Evolutionary conservation across 2,329 filamentous ascomycete genomes (phyloP).

Genomic region (Diaporthe batatas): DNA sequence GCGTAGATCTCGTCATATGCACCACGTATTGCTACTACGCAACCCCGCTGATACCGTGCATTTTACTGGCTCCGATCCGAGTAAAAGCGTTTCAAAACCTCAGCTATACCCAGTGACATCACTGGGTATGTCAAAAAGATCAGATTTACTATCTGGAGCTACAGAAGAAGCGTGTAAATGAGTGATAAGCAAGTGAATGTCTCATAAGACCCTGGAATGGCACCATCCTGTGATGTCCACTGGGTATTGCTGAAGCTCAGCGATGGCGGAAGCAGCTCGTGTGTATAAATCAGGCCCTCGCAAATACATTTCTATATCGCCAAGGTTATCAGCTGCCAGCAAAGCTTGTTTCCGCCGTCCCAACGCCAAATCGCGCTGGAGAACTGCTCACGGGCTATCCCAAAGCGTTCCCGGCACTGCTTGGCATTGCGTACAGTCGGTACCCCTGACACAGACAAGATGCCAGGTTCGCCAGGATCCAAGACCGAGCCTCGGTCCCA

Average conservation of each 20-base stretch:
- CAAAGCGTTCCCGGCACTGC: neutral
- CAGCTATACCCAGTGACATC: neutral
- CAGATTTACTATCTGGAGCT: neutral
- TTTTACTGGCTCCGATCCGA: neutral
- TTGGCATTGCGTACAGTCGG: neutral
- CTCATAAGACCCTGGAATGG: slow-evolving; percentile 12
- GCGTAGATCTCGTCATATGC: slow-evolving; percentile 40
- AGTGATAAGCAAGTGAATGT: slow-evolving; percentile 27
- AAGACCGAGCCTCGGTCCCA: slow-evolving; percentile 5
- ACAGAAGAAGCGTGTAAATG: neutral
- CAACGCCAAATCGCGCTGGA: neutral
- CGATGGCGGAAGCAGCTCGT: no score
- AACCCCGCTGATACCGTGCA: neutral
- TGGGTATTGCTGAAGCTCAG: neutral
- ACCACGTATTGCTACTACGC: slow-evolving; percentile 36
- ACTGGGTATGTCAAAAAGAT: neutral
- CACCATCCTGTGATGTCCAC: slow-evolving; percentile 12
- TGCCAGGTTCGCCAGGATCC: neutral
- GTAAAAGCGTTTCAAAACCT: neutral
- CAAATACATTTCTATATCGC: neutral
- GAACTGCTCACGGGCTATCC: neutral
- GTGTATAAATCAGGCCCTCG: neutral
- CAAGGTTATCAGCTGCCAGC: neutral
- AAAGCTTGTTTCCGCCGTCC: neutral
- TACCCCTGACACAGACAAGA: neutral